Conservation (phyloP, 169 alveolate genomes). For the Eimeria falciformis region DNA sequence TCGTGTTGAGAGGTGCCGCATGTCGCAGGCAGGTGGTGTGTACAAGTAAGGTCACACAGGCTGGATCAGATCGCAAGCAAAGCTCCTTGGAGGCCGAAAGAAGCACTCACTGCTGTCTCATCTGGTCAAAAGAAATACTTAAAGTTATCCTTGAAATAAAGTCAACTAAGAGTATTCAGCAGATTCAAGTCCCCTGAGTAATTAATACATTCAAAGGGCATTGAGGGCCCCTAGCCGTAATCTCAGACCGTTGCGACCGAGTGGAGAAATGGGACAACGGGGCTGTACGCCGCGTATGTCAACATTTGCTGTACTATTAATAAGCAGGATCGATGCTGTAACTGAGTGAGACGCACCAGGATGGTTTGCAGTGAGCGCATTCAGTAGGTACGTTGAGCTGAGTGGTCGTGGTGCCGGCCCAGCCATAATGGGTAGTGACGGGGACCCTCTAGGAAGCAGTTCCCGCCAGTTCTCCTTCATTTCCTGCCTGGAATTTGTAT, state of each 20-base stretch:
- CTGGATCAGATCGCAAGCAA: too few species aligned
- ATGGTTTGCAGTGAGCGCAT: too few species aligned
- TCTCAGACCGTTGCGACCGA: conserved; percentile 60
- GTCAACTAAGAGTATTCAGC: conserved; percentile 7
- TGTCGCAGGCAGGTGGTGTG: too few species aligned
- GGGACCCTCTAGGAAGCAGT: background rate
- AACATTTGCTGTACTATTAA: too few species aligned
- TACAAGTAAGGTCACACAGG: too few species aligned
- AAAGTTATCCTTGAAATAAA: background rate
- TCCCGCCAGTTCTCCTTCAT: background rate
- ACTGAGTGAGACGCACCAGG: too few species aligned
- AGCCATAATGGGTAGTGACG: conserved; percentile 17
- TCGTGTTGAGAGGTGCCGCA: too few species aligned
- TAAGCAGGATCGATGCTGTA: too few species aligned
- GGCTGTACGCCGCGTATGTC: background rate
- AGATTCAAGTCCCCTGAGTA: background rate
- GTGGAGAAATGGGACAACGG: conserved; percentile 14
- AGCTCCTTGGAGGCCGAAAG: too few species aligned
- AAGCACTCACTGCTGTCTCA: too few species aligned
- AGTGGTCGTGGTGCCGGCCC: conserved; percentile 49
- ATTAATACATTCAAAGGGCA: background rate
- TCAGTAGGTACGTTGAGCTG: too few species aligned
- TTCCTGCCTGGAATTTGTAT: background rate
- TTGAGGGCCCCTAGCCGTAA: conserved; percentile 48
- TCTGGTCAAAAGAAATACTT: too few species aligned